A percentile compares a stretch with the other conserved stretches of the same genome.
phyloP scores from a whole-genome alignment of 2,329 filamentous ascomycete genomes.

The Diaporthe batatas region DNA sequence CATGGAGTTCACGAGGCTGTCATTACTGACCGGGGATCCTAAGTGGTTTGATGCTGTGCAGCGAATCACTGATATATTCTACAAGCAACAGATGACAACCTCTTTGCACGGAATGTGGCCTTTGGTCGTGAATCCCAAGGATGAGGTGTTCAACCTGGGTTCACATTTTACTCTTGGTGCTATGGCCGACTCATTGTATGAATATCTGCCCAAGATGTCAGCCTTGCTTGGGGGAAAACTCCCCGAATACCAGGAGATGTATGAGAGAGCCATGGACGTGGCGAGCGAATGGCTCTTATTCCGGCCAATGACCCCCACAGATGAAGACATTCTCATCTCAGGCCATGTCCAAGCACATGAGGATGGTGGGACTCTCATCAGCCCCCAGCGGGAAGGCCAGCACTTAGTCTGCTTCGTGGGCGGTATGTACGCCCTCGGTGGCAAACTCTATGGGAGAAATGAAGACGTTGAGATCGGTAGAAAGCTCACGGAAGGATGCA shows the following conservation, averaged over 20 bases:
- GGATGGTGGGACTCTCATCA: slow-evolving; percentile 40
- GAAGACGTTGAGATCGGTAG: slow-evolving; percentile 59
- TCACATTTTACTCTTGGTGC: slow-evolving; percentile 54
- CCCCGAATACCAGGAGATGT: slow-evolving; percentile 68
- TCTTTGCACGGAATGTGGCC: slow-evolving; percentile 41
- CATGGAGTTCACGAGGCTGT: slow-evolving; percentile 52
- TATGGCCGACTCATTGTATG: slow-evolving; percentile 58
- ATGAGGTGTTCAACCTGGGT: slow-evolving; percentile 38
- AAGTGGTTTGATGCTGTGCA: slow-evolving; percentile 51
- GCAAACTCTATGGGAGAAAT: slow-evolving; percentile 56
- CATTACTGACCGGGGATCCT: slow-evolving; percentile 49
- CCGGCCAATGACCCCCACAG: slow-evolving; percentile 69
- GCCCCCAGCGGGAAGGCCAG: slow-evolving; percentile 52
- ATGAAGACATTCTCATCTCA: slow-evolving; percentile 69
- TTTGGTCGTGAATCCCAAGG: slow-evolving; percentile 33
- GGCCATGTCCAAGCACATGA: slow-evolving; percentile 51
- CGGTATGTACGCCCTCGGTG: slow-evolving; percentile 64
- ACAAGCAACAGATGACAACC: slow-evolving; percentile 34
- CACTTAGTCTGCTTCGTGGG: slow-evolving; percentile 66
- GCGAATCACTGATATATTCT: slow-evolving; percentile 47
- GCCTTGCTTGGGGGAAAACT: slow-evolving; percentile 70
- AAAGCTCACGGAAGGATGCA: slow-evolving; percentile 64
- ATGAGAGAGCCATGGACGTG: slow-evolving; percentile 67
- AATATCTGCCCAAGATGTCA: slow-evolving; percentile 60
- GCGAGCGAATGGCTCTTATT: slow-evolving; percentile 71